A percentile compares a stretch with the other conserved stretches of the same genome.
Evolutionary conservation across 2,329 filamentous ascomycete genomes (phyloP).

Genomic region (Kalmusia sp.): DNA sequence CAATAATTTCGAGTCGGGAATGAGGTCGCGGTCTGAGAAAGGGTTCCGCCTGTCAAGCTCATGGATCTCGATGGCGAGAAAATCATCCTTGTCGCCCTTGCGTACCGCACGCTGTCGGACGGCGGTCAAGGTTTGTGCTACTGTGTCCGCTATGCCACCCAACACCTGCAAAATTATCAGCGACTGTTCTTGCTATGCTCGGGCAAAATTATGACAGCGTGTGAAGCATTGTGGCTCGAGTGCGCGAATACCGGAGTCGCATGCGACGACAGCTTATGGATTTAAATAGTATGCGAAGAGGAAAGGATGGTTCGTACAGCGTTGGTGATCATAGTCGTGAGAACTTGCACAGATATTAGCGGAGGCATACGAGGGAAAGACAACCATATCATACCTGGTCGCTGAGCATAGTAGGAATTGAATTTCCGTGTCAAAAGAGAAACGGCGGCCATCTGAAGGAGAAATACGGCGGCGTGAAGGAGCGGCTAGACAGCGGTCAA

Average conservation of each 20-base stretch:
- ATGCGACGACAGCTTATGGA: too few relatives aligned
- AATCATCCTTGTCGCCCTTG: conserved; percentile 72
- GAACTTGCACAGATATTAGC: conserved; percentile 61
- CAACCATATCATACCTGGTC: conserved; percentile 68
- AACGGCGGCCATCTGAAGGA: conserved; percentile 87
- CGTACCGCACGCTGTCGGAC: conserved; percentile 72
- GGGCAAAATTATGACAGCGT: too few relatives aligned
- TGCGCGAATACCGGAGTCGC: neutral
- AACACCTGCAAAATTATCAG: conserved; percentile 59
- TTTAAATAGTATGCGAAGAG: neutral
- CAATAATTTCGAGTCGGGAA: conserved; percentile 66
- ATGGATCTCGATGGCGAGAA: conserved; percentile 84
- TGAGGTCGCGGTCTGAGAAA: conserved; percentile 68
- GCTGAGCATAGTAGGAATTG: conserved; percentile 91
- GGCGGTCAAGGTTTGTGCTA: conserved; percentile 90
- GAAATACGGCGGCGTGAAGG: conserved; percentile 81
- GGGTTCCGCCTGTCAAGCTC: conserved; percentile 85
- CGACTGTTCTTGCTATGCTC: neutral
- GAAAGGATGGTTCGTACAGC: conserved; percentile 67
- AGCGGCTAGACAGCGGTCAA: conserved; percentile 69
- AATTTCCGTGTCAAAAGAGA: conserved; percentile 84
- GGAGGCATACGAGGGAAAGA: neutral
- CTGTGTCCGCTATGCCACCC: conserved; percentile 93
- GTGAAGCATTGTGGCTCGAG: neutral
- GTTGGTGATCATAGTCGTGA: conserved; percentile 99